Evolutionary conservation across 441 rosid genomes (phyloP).

Genomic region (Populus hybrid): DNA sequence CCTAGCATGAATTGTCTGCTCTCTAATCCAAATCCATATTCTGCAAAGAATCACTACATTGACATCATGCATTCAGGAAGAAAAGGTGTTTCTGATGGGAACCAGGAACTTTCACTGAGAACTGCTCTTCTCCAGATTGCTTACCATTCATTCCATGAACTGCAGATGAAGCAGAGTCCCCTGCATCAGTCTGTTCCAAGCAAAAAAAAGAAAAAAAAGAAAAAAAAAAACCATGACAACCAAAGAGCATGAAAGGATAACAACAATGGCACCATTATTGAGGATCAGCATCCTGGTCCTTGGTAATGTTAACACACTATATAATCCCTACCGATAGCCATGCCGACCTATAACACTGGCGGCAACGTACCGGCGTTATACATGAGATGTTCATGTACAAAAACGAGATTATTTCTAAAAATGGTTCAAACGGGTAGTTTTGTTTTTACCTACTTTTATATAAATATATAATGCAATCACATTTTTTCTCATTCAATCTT

Average conservation of each 20-base stretch:
- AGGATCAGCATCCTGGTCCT: constrained; percentile 33
- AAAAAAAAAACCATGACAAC: background rate
- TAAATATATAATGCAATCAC: too few species aligned
- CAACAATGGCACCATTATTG: constrained; percentile 23
- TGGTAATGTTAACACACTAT: constrained; percentile 24
- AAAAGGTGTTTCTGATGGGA: background rate
- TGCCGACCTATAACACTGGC: constrained; percentile 25
- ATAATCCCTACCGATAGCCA: constrained; percentile 31
- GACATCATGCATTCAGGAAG: background rate
- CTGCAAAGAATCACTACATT: background rate
- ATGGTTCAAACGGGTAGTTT: too few species aligned
- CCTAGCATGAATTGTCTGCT: background rate
- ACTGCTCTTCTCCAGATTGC: constrained; percentile 26
- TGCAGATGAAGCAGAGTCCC: constrained; percentile 19
- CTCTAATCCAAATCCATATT: background rate
- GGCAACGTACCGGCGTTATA: too few species aligned
- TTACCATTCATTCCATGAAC: constrained; percentile 16
- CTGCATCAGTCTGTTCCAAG: constrained; percentile 25
- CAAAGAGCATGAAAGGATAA: background rate
- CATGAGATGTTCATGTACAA: too few species aligned
- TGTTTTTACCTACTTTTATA: too few species aligned
- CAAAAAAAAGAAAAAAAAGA: background rate
- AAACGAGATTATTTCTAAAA: too few species aligned
- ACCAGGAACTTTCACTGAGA: constrained; percentile 20
- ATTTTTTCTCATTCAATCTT: too few species aligned